A percentile compares a stretch with the other conserved stretches of the same genome.
Evolutionary conservation across 139 green algal genomes (phyloP).

Genomic region (Ulvella scutata): DNA sequence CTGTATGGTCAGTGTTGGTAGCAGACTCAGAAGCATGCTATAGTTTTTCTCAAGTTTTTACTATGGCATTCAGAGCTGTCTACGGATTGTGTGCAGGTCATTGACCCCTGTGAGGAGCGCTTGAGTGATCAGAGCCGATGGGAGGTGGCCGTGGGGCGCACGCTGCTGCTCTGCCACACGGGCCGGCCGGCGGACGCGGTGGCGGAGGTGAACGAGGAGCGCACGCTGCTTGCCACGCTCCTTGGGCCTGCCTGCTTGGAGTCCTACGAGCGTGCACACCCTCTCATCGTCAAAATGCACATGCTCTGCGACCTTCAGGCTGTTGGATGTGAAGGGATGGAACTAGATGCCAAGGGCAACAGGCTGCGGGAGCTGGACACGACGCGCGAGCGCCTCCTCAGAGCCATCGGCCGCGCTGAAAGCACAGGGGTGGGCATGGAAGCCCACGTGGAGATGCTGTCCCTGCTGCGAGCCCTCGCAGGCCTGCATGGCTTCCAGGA

Average conservation of each 20-base stretch:
- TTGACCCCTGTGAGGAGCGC: not conserved
- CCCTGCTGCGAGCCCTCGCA: slow-evolving; percentile 55
- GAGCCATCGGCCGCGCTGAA: not conserved
- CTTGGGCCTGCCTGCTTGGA: slow-evolving; percentile 30
- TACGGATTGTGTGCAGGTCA: too few relatives aligned
- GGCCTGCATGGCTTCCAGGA: slow-evolving; percentile 22
- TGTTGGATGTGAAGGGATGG: slow-evolving; percentile 6
- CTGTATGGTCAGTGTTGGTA: too few relatives aligned
- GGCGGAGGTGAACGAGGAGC: not conserved
- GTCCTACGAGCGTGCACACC: slow-evolving; percentile 76
- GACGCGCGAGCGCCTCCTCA: not conserved
- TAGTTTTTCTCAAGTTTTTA: too few relatives aligned
- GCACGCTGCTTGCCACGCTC: not conserved
- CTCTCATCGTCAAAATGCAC: slow-evolving; percentile 68
- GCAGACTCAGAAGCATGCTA: too few relatives aligned
- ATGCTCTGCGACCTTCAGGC: slow-evolving; percentile 53
- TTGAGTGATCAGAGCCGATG: slow-evolving; percentile 31
- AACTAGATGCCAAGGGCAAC: not conserved
- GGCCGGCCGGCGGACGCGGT: not conserved
- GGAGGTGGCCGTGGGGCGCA: slow-evolving; percentile 24
- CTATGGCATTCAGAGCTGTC: too few relatives aligned
- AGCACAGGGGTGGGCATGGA: slow-evolving; percentile 25
- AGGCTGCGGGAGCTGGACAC: not conserved
- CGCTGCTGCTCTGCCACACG: not conserved
- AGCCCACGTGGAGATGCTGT: slow-evolving; percentile 67